Conservation (phyloP, 768 basidiomycete genomes). For the Lyophyllum decastes region DNA sequence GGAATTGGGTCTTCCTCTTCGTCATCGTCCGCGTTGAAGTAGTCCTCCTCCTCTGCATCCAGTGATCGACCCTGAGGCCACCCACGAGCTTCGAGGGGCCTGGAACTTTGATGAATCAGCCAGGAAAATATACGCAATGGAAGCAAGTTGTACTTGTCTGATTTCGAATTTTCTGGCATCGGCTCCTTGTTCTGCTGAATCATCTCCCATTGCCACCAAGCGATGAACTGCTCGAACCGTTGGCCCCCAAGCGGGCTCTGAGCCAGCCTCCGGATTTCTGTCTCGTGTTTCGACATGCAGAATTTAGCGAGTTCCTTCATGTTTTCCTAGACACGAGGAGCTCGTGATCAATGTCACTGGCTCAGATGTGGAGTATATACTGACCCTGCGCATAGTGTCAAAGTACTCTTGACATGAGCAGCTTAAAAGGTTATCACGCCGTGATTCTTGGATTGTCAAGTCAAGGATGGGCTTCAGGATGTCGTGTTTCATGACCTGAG, state of each 20-base stretch:
- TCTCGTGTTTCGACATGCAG: constrained; percentile 78
- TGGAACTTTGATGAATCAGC: constrained; percentile 22
- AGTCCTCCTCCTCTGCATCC: constrained; percentile 87
- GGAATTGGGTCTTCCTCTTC: constrained; percentile 61
- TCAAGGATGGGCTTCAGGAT: constrained; percentile 82
- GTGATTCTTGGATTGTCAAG: constrained; percentile 79
- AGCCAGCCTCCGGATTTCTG: constrained; percentile 63
- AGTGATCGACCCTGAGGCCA: constrained; percentile 51
- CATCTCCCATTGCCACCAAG: constrained; percentile 77
- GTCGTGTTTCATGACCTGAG: constrained; percentile 82
- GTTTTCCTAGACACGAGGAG: constrained; percentile 62
- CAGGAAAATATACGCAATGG: constrained; percentile 9
- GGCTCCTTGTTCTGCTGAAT: constrained; percentile 68
- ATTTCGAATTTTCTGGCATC: constrained; percentile 50
- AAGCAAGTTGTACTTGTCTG: constrained; percentile 45
- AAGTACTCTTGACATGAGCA: constrained; percentile 97
- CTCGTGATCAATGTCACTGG: not conserved
- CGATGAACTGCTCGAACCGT: constrained; percentile 70
- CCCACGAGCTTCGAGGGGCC: constrained; percentile 40
- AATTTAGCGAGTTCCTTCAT: constrained; percentile 82
- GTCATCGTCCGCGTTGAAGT: constrained; percentile 90
- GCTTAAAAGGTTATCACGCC: constrained; percentile 88
- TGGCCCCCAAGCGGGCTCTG: constrained; percentile 60
- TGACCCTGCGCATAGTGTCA: constrained; percentile 84
- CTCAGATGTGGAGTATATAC: constrained; percentile 19